Percentiles rank a stretch among this genome's conserved stretches.
Evolutionary conservation across 441 rosid genomes (phyloP).

Genomic region (Flueggea neowawraea): DNA sequence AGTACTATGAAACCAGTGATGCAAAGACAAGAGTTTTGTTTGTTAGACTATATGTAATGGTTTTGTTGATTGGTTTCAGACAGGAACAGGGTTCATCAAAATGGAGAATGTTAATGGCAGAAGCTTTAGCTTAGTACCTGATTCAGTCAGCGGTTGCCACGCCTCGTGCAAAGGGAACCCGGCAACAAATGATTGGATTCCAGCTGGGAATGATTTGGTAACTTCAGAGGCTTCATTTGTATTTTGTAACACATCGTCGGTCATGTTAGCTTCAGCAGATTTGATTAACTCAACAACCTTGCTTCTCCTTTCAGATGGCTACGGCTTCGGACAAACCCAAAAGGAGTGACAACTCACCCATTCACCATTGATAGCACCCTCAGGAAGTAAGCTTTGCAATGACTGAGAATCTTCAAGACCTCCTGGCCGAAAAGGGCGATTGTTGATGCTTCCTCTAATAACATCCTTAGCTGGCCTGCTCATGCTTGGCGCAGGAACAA

Average conservation of each 20-base stretch:
- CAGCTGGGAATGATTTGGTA: conserved; percentile 35
- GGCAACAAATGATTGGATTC: conserved; percentile 73
- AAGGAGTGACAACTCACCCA: conserved; percentile 74
- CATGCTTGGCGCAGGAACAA: conserved; percentile 58
- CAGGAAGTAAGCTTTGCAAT: conserved; percentile 63
- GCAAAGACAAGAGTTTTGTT: no score
- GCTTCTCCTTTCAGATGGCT: conserved; percentile 27
- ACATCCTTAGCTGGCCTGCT: conserved; percentile 77
- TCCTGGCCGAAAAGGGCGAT: conserved; percentile 97
- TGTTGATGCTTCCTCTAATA: conserved; percentile 87
- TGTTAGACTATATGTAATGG: no score
- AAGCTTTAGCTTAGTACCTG: conserved; percentile 31
- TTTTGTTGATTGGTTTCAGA: conserved; percentile 22
- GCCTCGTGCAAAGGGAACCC: conserved; percentile 59
- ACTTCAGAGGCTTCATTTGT: background rate
- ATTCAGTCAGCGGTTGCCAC: conserved; percentile 19
- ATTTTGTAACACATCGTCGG: no score
- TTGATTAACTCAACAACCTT: background rate
- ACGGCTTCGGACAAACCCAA: conserved; percentile 51
- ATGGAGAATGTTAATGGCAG: conserved; percentile 28
- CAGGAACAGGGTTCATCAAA: conserved; percentile 65
- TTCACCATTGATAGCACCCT: conserved; percentile 74
- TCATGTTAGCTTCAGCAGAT: no score
- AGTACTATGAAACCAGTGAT: no score
- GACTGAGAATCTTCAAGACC: conserved; percentile 78